Base-by-base conservation (phyloP, 2,329 filamentous ascomycete species). In the Rutstroemia sp. region DNA sequence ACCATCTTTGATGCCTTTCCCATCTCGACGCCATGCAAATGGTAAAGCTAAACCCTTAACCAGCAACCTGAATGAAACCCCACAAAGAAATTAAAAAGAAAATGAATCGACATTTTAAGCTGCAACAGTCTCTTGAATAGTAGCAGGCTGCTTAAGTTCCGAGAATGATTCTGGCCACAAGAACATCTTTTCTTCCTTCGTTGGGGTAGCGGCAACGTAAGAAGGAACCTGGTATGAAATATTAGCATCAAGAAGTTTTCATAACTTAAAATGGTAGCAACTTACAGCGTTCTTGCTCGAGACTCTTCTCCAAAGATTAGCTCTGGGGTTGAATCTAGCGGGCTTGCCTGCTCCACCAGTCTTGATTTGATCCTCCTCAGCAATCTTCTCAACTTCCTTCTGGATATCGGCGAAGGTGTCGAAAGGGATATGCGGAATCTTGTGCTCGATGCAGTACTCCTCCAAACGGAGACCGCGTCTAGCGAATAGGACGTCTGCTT, bases 401-500 rank as follows among this genome's bases (percentile, higher is more conserved):
- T 86, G 80, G 64, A 88, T 81, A 68, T 85, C 84, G 47, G 80
- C 77, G 64, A 87, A 87, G 0, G 80, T 84, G 67, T 87, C 82
- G 65, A 84, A 87, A 0, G 81, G 73, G 34, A 79, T 79, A 67
- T 84, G 83, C 1, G 75, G 57, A 59, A 87, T 82, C 39, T 73
- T 71, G 70, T 86, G 76, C 68, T 85, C 81, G 57, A 78, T 63
- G 69, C 84, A 87, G 70, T 87, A 84, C 65, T 86, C 80, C 69
- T 87, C 84, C 16, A 87, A 73, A 2, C 80, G 73, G 41, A 87
- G 73, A 0, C 84, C 83, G n/a, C 78, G 76, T 10, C 84, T 77
- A 0, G 84, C 83, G 64, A 87, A 87, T 10, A 88, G 77, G 0
- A 87, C 80, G 65, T 87, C 84, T 1, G 84, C 82, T 65, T 87